Evolutionary conservation across 2,329 filamentous ascomycete genomes (phyloP).

Genomic region (Penicillium palitans): DNA sequence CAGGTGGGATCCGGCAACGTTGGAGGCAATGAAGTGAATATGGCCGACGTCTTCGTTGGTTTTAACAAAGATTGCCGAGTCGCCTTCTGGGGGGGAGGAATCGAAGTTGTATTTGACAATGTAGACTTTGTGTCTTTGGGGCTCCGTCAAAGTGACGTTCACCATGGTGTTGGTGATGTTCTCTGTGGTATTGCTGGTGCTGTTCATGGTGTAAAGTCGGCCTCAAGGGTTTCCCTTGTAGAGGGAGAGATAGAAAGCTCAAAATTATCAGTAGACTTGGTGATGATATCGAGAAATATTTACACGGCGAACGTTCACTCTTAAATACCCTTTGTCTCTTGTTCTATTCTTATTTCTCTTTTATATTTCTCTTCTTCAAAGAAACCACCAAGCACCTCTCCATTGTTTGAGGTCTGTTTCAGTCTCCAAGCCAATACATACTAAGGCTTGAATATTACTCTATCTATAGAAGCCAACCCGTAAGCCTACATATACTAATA

Average conservation of each 20-base stretch:
- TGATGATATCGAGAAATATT: not conserved
- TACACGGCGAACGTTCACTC: not conserved
- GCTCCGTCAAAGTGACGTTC: not conserved
- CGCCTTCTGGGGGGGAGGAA: not conserved
- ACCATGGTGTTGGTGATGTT: not conserved
- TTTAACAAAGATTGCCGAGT: not conserved
- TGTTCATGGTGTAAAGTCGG: not conserved
- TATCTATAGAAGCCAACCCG: not conserved
- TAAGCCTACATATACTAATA: not conserved
- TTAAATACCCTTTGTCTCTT: not conserved
- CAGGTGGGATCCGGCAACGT: too few relatives aligned
- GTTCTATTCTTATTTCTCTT: not conserved
- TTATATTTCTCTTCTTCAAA: not conserved
- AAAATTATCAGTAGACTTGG: not conserved
- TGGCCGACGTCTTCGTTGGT: not conserved
- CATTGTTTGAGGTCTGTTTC: not conserved
- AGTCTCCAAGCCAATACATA: not conserved
- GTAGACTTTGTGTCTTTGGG: not conserved
- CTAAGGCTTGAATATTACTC: not conserved
- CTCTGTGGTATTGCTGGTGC: not conserved
- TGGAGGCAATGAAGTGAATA: not conserved
- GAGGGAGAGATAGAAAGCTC: not conserved
- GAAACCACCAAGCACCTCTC: too few relatives aligned
- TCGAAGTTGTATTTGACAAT: not conserved
- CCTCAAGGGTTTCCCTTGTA: too few relatives aligned